Conservation (phyloP, 139 green algal species). For the Trebouxia sp. region DNA sequence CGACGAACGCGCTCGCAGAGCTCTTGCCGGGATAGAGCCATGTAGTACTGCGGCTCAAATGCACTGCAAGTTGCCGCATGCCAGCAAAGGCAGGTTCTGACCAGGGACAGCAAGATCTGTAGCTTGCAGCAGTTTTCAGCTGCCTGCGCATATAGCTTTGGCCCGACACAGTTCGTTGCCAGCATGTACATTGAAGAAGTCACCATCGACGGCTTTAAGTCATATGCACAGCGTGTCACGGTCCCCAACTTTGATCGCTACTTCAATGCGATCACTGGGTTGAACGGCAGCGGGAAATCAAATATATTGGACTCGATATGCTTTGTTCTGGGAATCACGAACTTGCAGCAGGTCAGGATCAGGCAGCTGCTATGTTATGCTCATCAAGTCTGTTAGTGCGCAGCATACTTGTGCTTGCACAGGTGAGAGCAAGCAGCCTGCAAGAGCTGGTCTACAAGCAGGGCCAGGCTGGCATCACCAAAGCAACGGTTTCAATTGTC, state of each 20-base stretch:
- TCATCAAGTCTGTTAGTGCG: too few species aligned
- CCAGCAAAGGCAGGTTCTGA: too few species aligned
- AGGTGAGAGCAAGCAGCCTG: slow-evolving; percentile 91
- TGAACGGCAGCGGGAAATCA: slow-evolving; percentile 98
- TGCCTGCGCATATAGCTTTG: neutral
- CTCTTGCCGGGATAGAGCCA: too few species aligned
- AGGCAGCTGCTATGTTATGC: slow-evolving; percentile 28
- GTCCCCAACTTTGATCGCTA: slow-evolving; percentile 87
- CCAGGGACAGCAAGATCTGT: too few species aligned
- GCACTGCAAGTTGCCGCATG: too few species aligned
- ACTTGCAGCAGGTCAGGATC: slow-evolving; percentile 81
- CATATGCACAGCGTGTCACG: slow-evolving; percentile 88
- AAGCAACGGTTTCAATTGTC: slow-evolving; percentile 95
- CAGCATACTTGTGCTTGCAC: neutral
- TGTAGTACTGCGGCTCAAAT: too few species aligned
- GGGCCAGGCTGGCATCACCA: slow-evolving; percentile 96
- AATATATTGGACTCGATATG: slow-evolving; percentile 99
- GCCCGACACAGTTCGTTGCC: neutral
- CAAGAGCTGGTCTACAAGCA: slow-evolving; percentile 99
- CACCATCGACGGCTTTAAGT: slow-evolving; percentile 99
- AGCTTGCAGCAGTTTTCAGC: too few species aligned
- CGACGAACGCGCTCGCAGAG: too few species aligned
- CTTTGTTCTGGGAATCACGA: slow-evolving; percentile 98
- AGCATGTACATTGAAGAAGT: slow-evolving; percentile 96
- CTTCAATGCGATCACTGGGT: slow-evolving; percentile 99